A percentile compares a stretch with the other conserved stretches of the same genome.
phyloP scores from a whole-genome alignment of 2,329 filamentous ascomycete species.

The Nakataea oryzae region DNA sequence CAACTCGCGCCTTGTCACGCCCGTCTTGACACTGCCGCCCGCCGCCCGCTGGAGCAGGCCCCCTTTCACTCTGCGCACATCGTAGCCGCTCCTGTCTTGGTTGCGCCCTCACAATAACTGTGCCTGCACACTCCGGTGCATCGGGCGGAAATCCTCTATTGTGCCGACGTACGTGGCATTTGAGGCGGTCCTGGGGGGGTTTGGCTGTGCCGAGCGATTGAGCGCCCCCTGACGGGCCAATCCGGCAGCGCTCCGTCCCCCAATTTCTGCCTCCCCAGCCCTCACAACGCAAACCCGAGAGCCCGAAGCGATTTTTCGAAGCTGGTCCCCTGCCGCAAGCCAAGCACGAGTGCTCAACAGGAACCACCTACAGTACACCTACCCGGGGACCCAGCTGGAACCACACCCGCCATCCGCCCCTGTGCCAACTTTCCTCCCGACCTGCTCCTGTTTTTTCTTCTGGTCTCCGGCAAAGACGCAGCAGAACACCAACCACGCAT shows the following conservation, averaged over 20 bases:
- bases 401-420: not conserved
- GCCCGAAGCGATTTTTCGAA: not conserved
- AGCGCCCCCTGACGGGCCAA: not conserved
- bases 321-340: not conserved
- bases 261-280: not conserved
- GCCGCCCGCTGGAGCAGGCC: not conserved
- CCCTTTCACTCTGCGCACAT: not conserved
- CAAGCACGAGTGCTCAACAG: not conserved
- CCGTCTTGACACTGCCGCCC: not conserved
- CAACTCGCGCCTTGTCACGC: not conserved
- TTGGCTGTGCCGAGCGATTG: not conserved
- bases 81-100: not conserved
- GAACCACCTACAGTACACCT: too few species aligned
- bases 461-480: not conserved
- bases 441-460: not conserved
- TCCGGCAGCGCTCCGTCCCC: not conserved
- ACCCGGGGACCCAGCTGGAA: too few species aligned
- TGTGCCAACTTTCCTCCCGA: slow-evolving; percentile 2
- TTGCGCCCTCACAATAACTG: not conserved
- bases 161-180: not conserved
- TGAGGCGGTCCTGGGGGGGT: too few species aligned
- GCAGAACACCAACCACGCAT: not conserved
- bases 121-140: not conserved
- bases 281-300: not conserved
- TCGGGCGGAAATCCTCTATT: not conserved